A percentile compares a stretch with the other conserved stretches of the same genome.
phyloP scores from a whole-genome alignment of 352 stramenopile genomes.

The Phytopythium oedochilum region DNA sequence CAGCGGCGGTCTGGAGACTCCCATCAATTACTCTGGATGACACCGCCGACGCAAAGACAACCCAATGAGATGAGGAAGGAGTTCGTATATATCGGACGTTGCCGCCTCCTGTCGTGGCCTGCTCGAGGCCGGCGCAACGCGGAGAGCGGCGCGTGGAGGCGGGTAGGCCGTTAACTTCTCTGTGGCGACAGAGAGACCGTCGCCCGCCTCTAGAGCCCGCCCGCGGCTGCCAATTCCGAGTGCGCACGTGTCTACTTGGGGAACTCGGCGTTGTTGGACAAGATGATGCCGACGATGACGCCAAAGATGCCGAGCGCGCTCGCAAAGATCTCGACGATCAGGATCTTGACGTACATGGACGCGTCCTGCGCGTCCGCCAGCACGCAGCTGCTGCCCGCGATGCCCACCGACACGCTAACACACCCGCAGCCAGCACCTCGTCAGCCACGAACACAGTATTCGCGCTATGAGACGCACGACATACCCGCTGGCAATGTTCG shows the following conservation, averaged over 20 bases:
- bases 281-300: constrained; percentile 98
- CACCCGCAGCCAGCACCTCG: not conserved
- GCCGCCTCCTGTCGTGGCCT: not conserved
- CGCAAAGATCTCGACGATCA: constrained; percentile 99
- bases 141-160: not conserved
- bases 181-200: too few relatives aligned
- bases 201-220: too few relatives aligned
- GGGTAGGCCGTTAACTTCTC: too few relatives aligned
- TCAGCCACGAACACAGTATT: not conserved
- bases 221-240: too few relatives aligned
- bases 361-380: constrained; percentile 98
- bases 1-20: too few relatives aligned
- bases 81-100: constrained; percentile 6
- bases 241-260: constrained; percentile 68
- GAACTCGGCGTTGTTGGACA: constrained; percentile 96
- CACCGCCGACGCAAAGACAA: not conserved
- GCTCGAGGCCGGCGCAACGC: not conserved
- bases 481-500: constrained; percentile 95
- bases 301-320: constrained; percentile 98
- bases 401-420: constrained; percentile 93
- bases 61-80: not conserved
- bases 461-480: constrained; percentile 1
- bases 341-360: constrained; percentile 98
- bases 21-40: too few relatives aligned
- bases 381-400: constrained; percentile 97